phyloP scores from a whole-genome alignment of 768 basidiomycete species.

The Postia placenta region DNA sequence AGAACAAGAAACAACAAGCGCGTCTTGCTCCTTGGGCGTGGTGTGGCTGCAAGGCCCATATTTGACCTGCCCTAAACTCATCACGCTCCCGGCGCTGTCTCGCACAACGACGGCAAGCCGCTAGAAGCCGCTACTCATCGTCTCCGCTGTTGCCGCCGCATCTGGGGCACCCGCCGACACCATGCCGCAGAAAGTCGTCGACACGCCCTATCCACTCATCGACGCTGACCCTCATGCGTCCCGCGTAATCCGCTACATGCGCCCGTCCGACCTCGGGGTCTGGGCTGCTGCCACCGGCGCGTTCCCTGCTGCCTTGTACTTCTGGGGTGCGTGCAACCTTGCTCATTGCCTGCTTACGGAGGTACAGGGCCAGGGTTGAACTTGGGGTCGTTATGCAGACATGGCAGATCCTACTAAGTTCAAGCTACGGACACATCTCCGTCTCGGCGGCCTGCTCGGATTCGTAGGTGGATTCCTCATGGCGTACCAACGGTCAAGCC shows the following conservation, averaged over 20 bases:
- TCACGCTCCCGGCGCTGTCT: neutral
- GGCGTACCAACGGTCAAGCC: constrained; percentile 85
- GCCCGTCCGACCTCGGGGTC: constrained; percentile 78
- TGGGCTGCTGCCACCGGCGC: constrained; percentile 80
- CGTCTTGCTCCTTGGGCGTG: constrained; percentile 3
- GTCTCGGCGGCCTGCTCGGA: constrained; percentile 70
- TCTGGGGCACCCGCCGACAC: constrained; percentile 18
- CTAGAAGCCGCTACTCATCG: constrained; percentile 10
- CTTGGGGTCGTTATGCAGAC: constrained; percentile 25
- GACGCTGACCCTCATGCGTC: constrained; percentile 88
- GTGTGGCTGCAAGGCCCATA: neutral
- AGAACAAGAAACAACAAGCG: constrained; percentile 1
- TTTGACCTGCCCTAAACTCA: constrained; percentile 4
- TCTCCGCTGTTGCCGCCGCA: constrained; percentile 11
- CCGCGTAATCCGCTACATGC: constrained; percentile 85
- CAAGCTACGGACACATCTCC: constrained; percentile 33
- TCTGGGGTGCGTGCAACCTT: constrained; percentile 61
- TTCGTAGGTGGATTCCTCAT: constrained; percentile 88
- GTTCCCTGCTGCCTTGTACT: constrained; percentile 74
- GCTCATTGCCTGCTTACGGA: constrained; percentile 21
- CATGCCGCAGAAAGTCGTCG: constrained; percentile 49
- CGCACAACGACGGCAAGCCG: neutral
- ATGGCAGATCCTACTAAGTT: constrained; percentile 38
- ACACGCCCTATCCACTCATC: constrained; percentile 82
- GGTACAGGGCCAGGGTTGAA: constrained; percentile 2